Evolutionary conservation across 2,329 filamentous ascomycete genomes (phyloP), one percentile per base, ranked within the genome.

Genomic region (Calonectria montana): DNA sequence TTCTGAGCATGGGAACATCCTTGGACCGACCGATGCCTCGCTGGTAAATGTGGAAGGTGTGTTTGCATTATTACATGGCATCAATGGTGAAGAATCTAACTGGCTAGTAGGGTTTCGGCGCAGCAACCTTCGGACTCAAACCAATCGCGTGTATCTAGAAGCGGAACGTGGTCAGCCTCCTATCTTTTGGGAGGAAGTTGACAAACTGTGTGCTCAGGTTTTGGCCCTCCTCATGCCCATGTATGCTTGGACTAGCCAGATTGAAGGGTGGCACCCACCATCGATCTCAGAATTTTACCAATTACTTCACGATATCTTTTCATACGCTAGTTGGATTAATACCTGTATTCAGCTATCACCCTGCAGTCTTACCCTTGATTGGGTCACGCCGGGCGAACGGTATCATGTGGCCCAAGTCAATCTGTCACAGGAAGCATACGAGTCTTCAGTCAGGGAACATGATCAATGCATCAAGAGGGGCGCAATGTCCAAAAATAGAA

Each of bases 261-360:
- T 71, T 18, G 18, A 50, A n/a, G 45, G n/a, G 4, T 72, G 69
- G 37, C n/a, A 65, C 15, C 47, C 72, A 9, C 23, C 69, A n/a
- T 66, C 70, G 18, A 29, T 69, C 27, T 10, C n/a, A 4, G 47
- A 70, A 45, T 21, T 81, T 6, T 67, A 78, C 35, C 79, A 81
- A 47, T 48, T 65, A 13, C 65, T 84, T 27, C 82, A 83, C 53
- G 67, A 79, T 8, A 67, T 81, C 25, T 73, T 82, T 59, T 76
- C 82, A 0, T 76, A 80, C 23, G 80, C 82, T 0, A 81, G 76
- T 2, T 83, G 80, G 80, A 55, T 83, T 31, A 78, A 75, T n/a
- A 70, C 83, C 9, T 75, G 75, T 7, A 76, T 76, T 21, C 78
- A 78, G 2, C 64, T 77, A 9, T 80, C 78, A 4, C 72, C 75